Conservation (phyloP, 2,329 filamentous ascomycete species). For the Nigrograna mackinnonii region DNA sequence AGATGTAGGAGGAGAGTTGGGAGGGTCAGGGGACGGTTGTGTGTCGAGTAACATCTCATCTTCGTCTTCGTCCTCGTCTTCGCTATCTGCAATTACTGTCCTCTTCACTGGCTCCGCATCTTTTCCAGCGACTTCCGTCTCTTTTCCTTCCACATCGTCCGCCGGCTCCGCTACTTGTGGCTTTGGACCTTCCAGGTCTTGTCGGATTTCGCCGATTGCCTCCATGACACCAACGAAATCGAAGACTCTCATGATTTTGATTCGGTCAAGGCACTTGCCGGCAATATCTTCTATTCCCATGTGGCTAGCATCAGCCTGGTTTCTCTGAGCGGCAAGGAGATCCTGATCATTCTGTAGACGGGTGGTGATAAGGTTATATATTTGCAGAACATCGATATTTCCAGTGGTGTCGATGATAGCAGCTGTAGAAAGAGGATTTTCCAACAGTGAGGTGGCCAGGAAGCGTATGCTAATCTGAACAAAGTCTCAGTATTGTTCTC, state of each 20-base stretch:
- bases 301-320: background rate
- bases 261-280: constrained; percentile 43
- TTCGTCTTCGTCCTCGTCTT: constrained; percentile 39
- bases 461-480: constrained; percentile 38
- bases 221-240: constrained; percentile 53
- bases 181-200: constrained; percentile 35
- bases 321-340: background rate
- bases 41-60: constrained; percentile 43
- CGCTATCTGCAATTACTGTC: constrained; percentile 35
- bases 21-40: background rate
- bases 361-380: constrained; percentile 37
- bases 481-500: background rate
- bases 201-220: constrained; percentile 48
- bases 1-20: background rate
- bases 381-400: constrained; percentile 46
- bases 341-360: constrained; percentile 16
- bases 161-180: constrained; percentile 11
- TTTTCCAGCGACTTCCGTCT: constrained; percentile 23
- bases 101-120: constrained; percentile 13
- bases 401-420: constrained; percentile 53
- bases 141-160: constrained; percentile 7
- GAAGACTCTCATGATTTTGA: constrained; percentile 56
- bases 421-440: constrained; percentile 24
- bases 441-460: constrained; percentile 44
- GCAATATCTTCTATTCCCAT: constrained; percentile 29